These are phyloP conservation scores for Croton setiger DNA, from an alignment of 441 rosid species.

Conservation along the genomic window DNA sequence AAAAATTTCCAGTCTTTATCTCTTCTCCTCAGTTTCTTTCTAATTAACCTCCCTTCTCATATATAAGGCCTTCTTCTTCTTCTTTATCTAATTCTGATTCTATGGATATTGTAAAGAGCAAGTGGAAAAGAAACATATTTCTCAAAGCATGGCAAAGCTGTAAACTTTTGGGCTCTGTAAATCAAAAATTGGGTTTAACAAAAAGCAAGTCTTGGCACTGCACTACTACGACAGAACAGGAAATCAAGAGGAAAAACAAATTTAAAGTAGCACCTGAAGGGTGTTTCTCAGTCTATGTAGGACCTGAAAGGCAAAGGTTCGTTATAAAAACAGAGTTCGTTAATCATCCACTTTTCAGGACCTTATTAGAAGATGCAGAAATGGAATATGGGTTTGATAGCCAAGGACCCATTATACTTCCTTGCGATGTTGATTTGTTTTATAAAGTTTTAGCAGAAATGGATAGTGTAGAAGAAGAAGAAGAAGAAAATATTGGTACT, in stretches of 20 bases:
- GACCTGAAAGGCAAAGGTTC: constrained; percentile 47
- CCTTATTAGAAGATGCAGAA: constrained; percentile 63
- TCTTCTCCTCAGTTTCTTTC: background rate
- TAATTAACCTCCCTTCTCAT: background rate
- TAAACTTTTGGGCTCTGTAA: constrained; percentile 23
- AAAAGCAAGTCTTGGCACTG: constrained; percentile 44
- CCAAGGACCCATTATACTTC: constrained; percentile 57
- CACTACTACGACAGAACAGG: background rate
- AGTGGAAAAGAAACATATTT: constrained; percentile 37
- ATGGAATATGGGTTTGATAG: constrained; percentile 50
- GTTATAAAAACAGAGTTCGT: constrained; percentile 47
- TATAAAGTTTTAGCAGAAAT: constrained; percentile 42
- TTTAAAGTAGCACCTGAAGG: constrained; percentile 40
- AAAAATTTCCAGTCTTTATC: background rate
- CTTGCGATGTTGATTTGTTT: constrained; percentile 53
- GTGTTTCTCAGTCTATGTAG: constrained; percentile 64
- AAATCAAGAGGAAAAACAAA: constrained; percentile 13
- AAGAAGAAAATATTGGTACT: background rate
- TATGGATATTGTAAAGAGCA: constrained; percentile 26
- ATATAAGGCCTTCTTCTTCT: background rate
- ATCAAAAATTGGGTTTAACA: constrained; percentile 12
- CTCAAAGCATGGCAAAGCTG: constrained; percentile 43
- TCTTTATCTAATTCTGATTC: no score
- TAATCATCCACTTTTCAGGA: constrained; percentile 55
- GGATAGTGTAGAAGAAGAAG: constrained; percentile 8